These are phyloP conservation scores for Leccinum variicolor DNA, from an alignment of 768 basidiomycete species.

Conservation along the genomic window DNA sequence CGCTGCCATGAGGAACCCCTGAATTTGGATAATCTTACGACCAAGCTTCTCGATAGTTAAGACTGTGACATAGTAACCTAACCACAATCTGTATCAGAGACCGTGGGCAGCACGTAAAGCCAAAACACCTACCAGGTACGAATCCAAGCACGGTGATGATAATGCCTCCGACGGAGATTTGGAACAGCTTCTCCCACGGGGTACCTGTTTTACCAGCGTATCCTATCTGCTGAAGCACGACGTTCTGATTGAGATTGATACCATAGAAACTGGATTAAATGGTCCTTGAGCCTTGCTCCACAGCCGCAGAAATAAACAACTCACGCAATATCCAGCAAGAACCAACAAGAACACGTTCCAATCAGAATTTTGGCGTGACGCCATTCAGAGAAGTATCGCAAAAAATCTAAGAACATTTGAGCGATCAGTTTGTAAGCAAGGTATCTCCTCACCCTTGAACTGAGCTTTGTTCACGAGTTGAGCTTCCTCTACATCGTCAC, in stretches of 20 bases:
- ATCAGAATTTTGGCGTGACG: slow-evolving; percentile 62
- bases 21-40: slow-evolving; percentile 71
- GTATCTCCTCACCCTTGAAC: slow-evolving; percentile 38
- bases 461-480: slow-evolving; percentile 46
- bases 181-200: slow-evolving; percentile 64
- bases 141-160: slow-evolving; percentile 76
- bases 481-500: slow-evolving; percentile 5
- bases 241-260: slow-evolving; percentile 71
- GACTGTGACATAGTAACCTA: slow-evolving; percentile 66
- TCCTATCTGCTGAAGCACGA: slow-evolving; percentile 73
- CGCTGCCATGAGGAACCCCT: slow-evolving; percentile 69
- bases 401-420: slow-evolving; percentile 44
- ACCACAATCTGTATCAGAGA: neutral
- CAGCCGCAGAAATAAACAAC: neutral
- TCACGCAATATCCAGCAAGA: slow-evolving; percentile 70
- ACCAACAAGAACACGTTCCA: slow-evolving; percentile 70
- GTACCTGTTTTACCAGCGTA: slow-evolving; percentile 56
- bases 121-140: slow-evolving; percentile 53
- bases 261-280: slow-evolving; percentile 60
- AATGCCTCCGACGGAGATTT: slow-evolving; percentile 61
- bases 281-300: neutral
- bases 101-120: neutral
- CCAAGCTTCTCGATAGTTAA: slow-evolving; percentile 71
- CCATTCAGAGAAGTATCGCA: slow-evolving; percentile 70
- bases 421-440: neutral